Base-by-base conservation (phyloP, 1,139 yeast species). In the Kazachstania sp. region DNA sequence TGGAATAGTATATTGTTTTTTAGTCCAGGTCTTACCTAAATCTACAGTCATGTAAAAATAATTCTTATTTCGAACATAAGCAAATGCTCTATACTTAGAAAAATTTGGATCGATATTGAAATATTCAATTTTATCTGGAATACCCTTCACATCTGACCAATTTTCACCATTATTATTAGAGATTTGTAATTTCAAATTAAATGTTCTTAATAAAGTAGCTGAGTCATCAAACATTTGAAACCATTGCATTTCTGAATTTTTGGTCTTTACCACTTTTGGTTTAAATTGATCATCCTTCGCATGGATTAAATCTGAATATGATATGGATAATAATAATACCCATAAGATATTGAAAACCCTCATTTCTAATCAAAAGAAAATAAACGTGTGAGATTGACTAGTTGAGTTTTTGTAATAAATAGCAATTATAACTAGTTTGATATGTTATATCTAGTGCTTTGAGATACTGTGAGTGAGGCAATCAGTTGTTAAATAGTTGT, bases 161-260 rank as follows among this genome's bases (percentile, higher is more conserved):
- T 42, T 48, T 28, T 32, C 50, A 37, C 65, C 67, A 44, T 55
- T 55, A 45, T 63, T 59, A 12, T 39, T 43, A 18, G 62, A 54
- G 15, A 54, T 55, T 8, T 46, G 43, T 11, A 60, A 8, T 9
- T 39, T 41, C 11, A 19, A 18, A 6, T 51, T 42, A 3, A 49
- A 51, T 5, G 50, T 20, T 41, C 50, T 44, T 31, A 62, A 28
- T 28, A 60, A 32, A 18, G 54, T 51, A 4, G 55, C 49, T 1
- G 65, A 58, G 44, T 64, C 67, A 39, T 64, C 67, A 43, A 63
- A 63, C 4, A 57, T 48, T 12, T 37, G 41, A 15, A 56, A 41
- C 19, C 42, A 41, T 32, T 43, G 44, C 15, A 46, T 39, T 11
- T n/a, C 11, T 7, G 11, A 6, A 20, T 18, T 9, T 16, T 38